These are phyloP conservation scores for Meyerozyma elateridarum DNA, from an alignment of 1,139 yeast genomes.

Conservation along the genomic window DNA sequence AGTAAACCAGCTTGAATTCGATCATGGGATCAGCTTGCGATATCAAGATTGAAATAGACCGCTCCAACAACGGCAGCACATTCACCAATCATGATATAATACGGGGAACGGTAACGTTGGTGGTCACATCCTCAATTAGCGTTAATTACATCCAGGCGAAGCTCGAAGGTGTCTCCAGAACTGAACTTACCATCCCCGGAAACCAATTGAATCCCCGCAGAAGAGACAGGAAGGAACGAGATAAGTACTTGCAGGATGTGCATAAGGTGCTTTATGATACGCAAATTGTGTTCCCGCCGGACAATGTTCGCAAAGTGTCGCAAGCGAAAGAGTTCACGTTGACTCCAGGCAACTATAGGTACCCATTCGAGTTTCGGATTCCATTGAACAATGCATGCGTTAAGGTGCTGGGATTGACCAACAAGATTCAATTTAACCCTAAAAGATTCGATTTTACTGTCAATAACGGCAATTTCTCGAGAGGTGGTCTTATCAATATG, in stretches of 20 bases:
- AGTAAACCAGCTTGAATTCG: not conserved
- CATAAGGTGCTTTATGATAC: constrained; percentile 58
- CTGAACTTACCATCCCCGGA: constrained; percentile 31
- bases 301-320: constrained; percentile 44
- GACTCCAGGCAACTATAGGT: constrained; percentile 54
- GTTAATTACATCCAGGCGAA: constrained; percentile 53
- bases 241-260: constrained; percentile 32
- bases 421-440: constrained; percentile 32
- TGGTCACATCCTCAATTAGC: constrained; percentile 42
- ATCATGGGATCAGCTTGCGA: constrained; percentile 12
- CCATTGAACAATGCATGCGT: constrained; percentile 51
- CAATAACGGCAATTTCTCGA: constrained; percentile 33
- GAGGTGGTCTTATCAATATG: constrained; percentile 17
- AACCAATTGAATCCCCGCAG: constrained; percentile 15
- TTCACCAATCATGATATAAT: constrained; percentile 51
- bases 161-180: constrained; percentile 50
- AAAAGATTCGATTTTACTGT: constrained; percentile 28
- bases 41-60: constrained; percentile 35
- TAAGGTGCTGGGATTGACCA: constrained; percentile 38
- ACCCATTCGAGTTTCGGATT: constrained; percentile 52
- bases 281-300: constrained; percentile 57
- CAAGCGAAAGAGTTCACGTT: constrained; percentile 52
- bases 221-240: constrained; percentile 11
- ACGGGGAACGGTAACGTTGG: constrained; percentile 43
- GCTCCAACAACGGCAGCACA: constrained; percentile 34